Evolutionary conservation across 2,329 filamentous ascomycete genomes (phyloP).

Genomic region (Exophiala mesophila): DNA sequence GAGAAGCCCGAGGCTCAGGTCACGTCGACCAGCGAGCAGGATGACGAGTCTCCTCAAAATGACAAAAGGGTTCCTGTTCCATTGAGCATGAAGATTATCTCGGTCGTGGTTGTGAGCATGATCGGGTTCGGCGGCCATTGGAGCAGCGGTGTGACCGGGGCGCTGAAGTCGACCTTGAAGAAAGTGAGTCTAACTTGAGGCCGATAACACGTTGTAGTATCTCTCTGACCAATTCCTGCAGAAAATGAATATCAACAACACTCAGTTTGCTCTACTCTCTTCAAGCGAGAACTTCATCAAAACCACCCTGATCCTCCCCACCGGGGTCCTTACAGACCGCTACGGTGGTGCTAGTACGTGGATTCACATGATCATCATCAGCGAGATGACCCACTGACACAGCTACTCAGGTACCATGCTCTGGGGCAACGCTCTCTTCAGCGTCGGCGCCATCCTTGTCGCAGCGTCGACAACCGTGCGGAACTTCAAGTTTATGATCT

Average conservation of each 20-base stretch:
- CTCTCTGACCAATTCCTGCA: too few relatives aligned
- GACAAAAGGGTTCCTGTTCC: too few relatives aligned
- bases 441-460: constrained; percentile 54
- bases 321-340: constrained; percentile 54
- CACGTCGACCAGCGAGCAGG: too few relatives aligned
- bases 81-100: not conserved
- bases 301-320: constrained; percentile 51
- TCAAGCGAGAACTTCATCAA: constrained; percentile 61
- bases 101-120: not conserved
- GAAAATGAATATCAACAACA: constrained; percentile 57
- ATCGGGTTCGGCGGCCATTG: not conserved
- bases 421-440: constrained; percentile 58
- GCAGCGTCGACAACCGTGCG: constrained; percentile 54
- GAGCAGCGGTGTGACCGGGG: constrained; percentile 48
- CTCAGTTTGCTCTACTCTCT: constrained; percentile 55
- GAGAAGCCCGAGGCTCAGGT: too few relatives aligned
- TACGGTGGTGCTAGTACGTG: constrained; percentile 56
- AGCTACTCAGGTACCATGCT: constrained; percentile 34
- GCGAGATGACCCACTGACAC: not conserved
- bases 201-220: too few relatives aligned
- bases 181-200: too few relatives aligned
- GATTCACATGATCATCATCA: not conserved
- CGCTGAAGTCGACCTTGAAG: constrained; percentile 58
- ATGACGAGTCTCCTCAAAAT: too few relatives aligned
- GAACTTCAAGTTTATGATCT: constrained; percentile 58